Conservation (phyloP, 306 rosid genomes). For the Dryas drummondii region DNA sequence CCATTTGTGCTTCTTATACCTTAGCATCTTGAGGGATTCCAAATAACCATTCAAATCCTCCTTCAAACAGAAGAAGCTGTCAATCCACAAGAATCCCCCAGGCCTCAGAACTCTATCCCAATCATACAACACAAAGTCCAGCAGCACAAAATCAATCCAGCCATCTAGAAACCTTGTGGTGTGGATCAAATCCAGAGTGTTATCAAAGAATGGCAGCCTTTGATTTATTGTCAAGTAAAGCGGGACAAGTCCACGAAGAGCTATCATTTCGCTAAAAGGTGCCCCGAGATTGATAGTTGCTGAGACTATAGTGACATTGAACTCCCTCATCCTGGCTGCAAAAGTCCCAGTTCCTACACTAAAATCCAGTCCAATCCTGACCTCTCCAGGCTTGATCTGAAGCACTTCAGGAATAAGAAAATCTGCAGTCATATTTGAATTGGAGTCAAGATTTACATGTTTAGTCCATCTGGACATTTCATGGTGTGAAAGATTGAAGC, state of each 20-base stretch:
- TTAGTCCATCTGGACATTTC: conserved; percentile 65
- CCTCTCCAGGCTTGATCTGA: conserved; percentile 53
- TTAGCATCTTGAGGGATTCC: conserved; percentile 49
- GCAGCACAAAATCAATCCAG: conserved; percentile 69
- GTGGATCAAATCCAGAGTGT: conserved; percentile 77
- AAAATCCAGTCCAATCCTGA: conserved; percentile 70
- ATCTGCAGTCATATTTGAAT: conserved; percentile 38
- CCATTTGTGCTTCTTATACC: conserved; percentile 71
- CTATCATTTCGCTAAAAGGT: conserved; percentile 76
- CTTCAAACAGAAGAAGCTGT: conserved; percentile 64
- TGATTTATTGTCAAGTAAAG: conserved; percentile 68
- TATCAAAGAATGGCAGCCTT: conserved; percentile 70
- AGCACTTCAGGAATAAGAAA: conserved; percentile 58
- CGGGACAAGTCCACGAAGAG: conserved; percentile 72
- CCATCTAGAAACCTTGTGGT: conserved; percentile 76
- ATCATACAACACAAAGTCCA: conserved; percentile 69
- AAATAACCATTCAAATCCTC: conserved; percentile 67
- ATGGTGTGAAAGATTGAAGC: conserved; percentile 65
- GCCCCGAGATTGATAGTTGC: conserved; percentile 69
- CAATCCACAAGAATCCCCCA: conserved; percentile 80
- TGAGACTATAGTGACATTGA: conserved; percentile 65
- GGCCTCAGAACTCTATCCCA: conserved; percentile 83
- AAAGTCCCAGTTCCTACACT: conserved; percentile 80
- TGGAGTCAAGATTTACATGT: conserved; percentile 25
- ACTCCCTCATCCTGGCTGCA: conserved; percentile 72